A percentile compares a stretch with the other conserved stretches of the same genome.
Evolutionary conservation across 2,329 filamentous ascomycete genomes (phyloP).

Genomic region (Tolypocladium tundrense): DNA sequence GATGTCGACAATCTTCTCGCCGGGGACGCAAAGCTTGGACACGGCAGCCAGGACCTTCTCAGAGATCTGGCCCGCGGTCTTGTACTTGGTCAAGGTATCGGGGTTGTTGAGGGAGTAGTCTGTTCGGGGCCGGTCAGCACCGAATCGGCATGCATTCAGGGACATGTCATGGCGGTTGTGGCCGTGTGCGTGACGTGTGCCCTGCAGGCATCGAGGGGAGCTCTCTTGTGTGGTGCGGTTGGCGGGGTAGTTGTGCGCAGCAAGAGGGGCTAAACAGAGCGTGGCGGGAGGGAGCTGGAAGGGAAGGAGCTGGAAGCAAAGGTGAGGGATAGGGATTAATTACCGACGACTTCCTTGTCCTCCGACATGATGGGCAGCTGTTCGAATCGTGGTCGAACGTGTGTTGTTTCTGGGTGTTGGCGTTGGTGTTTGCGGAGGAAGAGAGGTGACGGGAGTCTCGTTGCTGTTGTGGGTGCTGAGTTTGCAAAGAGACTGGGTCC

Average conservation of each 20-base stretch:
- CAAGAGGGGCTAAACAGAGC: slow-evolving; percentile 9
- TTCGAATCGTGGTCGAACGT: background rate
- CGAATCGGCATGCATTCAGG: background rate
- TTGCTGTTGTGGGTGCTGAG: background rate
- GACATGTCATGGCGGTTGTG: background rate
- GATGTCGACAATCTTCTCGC: slow-evolving; percentile 85
- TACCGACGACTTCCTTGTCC: slow-evolving; percentile 34
- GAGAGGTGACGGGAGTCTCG: background rate
- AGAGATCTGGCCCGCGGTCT: slow-evolving; percentile 88
- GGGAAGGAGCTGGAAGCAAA: background rate
- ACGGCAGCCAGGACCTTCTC: slow-evolving; percentile 92
- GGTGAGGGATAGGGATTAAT: slow-evolving; percentile 10
- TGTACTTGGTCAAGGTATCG: slow-evolving; percentile 97
- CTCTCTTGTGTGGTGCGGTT: slow-evolving; percentile 1
- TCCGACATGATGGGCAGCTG: slow-evolving; percentile 32
- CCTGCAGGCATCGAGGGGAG: background rate
- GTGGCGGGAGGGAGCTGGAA: background rate
- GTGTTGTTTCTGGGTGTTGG: background rate
- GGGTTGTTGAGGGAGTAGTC: slow-evolving; percentile 87
- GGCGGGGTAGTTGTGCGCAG: slow-evolving; percentile 9
- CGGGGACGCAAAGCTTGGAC: slow-evolving; percentile 61
- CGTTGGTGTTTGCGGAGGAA: background rate
- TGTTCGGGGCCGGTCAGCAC: slow-evolving; percentile 22
- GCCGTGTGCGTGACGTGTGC: slow-evolving; percentile 4
- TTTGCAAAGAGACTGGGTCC: background rate